Evolutionary conservation across 106 monocot genomes (phyloP).

Genomic region (Allium cepa): DNA sequence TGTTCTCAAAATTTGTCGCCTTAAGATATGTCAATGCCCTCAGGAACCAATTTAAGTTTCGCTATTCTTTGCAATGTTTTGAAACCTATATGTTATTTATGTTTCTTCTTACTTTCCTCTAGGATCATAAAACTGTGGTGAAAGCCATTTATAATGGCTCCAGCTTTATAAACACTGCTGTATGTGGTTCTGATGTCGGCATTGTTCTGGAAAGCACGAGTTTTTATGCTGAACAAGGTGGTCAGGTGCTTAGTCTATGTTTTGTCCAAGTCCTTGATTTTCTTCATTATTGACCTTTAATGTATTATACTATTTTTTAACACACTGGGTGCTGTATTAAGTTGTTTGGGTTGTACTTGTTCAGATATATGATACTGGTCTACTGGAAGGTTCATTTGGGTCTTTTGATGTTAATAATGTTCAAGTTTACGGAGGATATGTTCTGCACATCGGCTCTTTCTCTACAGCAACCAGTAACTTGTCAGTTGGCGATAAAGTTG

Average conservation of each 20-base stretch:
- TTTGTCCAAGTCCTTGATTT: constrained; percentile 1
- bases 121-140: constrained; percentile 80
- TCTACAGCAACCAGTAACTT: constrained; percentile 19
- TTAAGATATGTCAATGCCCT: too few relatives aligned
- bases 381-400: constrained; percentile 79
- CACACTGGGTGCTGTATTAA: not conserved
- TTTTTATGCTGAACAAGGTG: constrained; percentile 98
- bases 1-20: too few relatives aligned
- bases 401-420: constrained; percentile 74
- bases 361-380: constrained; percentile 91
- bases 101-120: not conserved
- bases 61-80: too few relatives aligned
- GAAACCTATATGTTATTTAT: too few relatives aligned
- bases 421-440: constrained; percentile 81
- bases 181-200: constrained; percentile 55
- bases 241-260: constrained; percentile 53
- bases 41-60: too few relatives aligned
- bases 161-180: constrained; percentile 40
- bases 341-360: not conserved
- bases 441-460: constrained; percentile 81
- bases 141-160: constrained; percentile 87
- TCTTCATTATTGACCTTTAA: not conserved
- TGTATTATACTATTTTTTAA: not conserved
- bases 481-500: constrained; percentile 59
- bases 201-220: constrained; percentile 87